Conservation (phyloP, 495 filamentous ascomycete species). For the Tuber microsphaerosporum region DNA sequence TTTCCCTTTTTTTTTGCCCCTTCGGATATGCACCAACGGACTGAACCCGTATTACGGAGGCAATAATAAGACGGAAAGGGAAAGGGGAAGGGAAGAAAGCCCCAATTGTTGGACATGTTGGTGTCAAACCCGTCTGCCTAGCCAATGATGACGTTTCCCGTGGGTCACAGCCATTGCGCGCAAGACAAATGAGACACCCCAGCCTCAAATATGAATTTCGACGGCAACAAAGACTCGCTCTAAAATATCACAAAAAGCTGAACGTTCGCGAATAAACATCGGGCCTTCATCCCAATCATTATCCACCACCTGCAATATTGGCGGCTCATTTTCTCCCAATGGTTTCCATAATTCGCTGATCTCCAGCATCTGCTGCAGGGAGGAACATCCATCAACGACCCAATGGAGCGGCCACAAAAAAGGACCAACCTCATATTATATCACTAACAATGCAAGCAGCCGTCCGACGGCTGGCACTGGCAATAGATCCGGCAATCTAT, state of each 20-base stretch:
- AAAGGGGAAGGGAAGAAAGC: not conserved
- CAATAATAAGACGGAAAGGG: not conserved
- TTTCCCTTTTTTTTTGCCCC: not conserved
- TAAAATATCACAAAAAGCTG: not conserved
- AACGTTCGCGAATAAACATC: not conserved
- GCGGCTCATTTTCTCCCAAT: not conserved
- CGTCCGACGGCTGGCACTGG: not conserved
- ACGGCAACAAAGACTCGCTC: not conserved
- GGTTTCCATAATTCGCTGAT: not conserved
- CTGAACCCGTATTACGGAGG: not conserved
- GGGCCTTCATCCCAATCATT: not conserved
- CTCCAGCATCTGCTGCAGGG: not conserved
- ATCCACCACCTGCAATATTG: not conserved
- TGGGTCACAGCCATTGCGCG: not conserved
- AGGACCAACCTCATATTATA: not conserved
- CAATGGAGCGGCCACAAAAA: not conserved
- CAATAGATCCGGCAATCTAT: not conserved
- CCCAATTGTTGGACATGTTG: constrained; percentile 1
- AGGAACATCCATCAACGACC: not conserved
- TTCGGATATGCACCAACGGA: not conserved
- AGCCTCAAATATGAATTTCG: not conserved
- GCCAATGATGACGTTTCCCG: not conserved
- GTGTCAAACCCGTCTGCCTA: not conserved
- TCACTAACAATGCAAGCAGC: not conserved
- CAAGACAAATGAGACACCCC: not conserved